A percentile compares a stretch with the other conserved stretches of the same genome.
These are phyloP conservation scores for Irpex sp. DNA, from an alignment of 1,284 basidiomycete species.

Conservation along the genomic window DNA sequence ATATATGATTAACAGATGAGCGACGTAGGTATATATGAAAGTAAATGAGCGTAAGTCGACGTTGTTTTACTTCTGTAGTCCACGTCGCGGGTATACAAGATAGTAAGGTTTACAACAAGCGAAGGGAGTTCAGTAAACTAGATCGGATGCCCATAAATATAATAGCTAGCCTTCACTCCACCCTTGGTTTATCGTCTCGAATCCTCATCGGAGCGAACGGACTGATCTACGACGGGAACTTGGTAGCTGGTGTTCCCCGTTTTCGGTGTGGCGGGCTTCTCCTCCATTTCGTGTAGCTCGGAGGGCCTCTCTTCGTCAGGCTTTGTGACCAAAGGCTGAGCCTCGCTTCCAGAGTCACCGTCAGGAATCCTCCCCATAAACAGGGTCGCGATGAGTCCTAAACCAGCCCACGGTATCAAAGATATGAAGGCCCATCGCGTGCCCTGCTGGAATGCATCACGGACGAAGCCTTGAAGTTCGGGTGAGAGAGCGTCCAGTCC, in stretches of 20 bases:
- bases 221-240: background rate
- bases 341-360: background rate
- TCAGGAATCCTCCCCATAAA: constrained; percentile 33
- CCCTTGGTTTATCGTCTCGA: background rate
- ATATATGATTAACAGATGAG: too few species aligned
- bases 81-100: too few species aligned
- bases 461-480: constrained; percentile 31
- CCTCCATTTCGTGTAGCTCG: background rate
- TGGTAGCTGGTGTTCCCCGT: background rate
- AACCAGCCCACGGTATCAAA: constrained; percentile 42
- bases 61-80: too few species aligned
- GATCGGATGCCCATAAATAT: too few species aligned
- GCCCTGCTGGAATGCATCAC: constrained; percentile 38
- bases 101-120: too few species aligned
- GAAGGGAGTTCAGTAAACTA: too few species aligned
- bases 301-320: background rate
- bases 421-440: constrained; percentile 43
- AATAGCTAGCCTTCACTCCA: background rate
- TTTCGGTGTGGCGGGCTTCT: background rate
- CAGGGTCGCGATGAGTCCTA: constrained; percentile 33
- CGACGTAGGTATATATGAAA: too few species aligned
- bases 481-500: constrained; percentile 33
- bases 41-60: too few species aligned
- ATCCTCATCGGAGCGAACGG: background rate
- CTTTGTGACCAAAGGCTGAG: background rate